Evolutionary conservation across 2,329 filamentous ascomycete genomes (phyloP), one percentile per base, ranked within the genome.

Genomic region (Colletotrichum simmondsii): DNA sequence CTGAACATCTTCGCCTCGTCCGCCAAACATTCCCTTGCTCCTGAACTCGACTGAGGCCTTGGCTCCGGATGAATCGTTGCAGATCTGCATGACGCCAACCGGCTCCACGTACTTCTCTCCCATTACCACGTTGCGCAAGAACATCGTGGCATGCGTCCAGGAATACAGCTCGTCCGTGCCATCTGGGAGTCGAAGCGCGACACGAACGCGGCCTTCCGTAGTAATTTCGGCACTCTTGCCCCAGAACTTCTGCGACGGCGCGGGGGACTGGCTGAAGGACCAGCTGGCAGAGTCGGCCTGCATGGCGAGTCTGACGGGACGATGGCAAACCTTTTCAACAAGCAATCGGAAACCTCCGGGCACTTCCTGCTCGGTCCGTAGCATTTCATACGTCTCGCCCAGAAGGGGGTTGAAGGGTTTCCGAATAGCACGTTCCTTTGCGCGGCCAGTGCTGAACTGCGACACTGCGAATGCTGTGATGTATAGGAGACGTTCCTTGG

Each of bases 71-170:
- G 89, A 93, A 78, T 99, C 97, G 80, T 96, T 96, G 75, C 90
- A 85, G 42, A 99, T 90, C 28, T 92, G 91, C 94, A 98, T 97
- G 56, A 90, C 94, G 58, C 95, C 95, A 1, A 97, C 94, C 0
- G 97, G 97, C 83, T 99, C 97, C 14, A 98, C 92, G 80, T 99
- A 99, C 83, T 98, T 99, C 83, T 99, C 97, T 52, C 97, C 97
- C 78, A 97, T 96, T 68, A 99, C 97, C 65, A 99, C 95, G 80
- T 99, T 99, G 60, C 97, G 92, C 67, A 99, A 85, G 83, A 98
- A 98, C 76, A 94, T 94, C 5, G 95, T 98, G 1, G 96, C 95
- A 22, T 94, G 88, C 58, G 90, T 93, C 95, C 95, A 99, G 77
- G 92, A 95, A 84, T 96, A 99, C 73, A 91, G 89, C 80, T 98